Conservation (phyloP, 1,284 basidiomycete genomes). For the Cutaneotrichosporon mucoides region DNA sequence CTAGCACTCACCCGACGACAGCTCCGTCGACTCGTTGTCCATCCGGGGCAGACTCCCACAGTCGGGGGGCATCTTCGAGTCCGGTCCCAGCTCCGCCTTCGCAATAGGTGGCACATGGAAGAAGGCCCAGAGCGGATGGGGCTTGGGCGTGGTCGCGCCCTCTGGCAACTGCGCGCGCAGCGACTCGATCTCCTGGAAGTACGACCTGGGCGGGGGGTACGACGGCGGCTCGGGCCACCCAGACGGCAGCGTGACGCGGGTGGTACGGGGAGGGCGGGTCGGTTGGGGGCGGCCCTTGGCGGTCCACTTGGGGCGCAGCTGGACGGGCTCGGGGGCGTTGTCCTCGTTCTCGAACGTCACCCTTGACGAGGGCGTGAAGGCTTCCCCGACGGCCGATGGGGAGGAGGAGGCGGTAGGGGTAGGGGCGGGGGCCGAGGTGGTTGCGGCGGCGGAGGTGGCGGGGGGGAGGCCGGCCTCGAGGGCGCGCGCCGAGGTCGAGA, state of each 20-base stretch:
- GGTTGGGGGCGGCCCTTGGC: slow-evolving; percentile 38
- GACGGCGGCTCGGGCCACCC: slow-evolving; percentile 37
- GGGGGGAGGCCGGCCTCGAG: slow-evolving; percentile 1
- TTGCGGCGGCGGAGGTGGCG: slow-evolving; percentile 7
- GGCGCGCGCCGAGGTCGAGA: slow-evolving; percentile 21
- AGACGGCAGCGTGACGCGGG: slow-evolving; percentile 32
- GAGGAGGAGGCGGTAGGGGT: too few relatives aligned
- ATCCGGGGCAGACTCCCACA: slow-evolving; percentile 31
- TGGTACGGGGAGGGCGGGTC: slow-evolving; percentile 34
- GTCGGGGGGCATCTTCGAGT: slow-evolving; percentile 18
- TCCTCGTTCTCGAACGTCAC: neutral
- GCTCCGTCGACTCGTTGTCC: slow-evolving; percentile 23
- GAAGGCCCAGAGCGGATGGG: slow-evolving; percentile 48
- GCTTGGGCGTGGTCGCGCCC: slow-evolving; percentile 7
- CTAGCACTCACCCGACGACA: slow-evolving; percentile 33
- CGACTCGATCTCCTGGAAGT: slow-evolving; percentile 24
- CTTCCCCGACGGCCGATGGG: too few relatives aligned
- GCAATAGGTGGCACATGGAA: slow-evolving; percentile 36
- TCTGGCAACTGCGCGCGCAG: slow-evolving; percentile 7
- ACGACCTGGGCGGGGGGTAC: slow-evolving; percentile 35
- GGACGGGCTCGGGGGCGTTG: neutral
- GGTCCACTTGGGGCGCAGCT: slow-evolving; percentile 20
- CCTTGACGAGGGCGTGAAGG: too few relatives aligned
- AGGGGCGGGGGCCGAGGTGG: neutral
- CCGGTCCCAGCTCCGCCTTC: slow-evolving; percentile 8